Percentiles rank a stretch among this genome's conserved stretches.
Evolutionary conservation across 83 land plant genomes (phyloP).

Genomic region (Picea mariana): DNA sequence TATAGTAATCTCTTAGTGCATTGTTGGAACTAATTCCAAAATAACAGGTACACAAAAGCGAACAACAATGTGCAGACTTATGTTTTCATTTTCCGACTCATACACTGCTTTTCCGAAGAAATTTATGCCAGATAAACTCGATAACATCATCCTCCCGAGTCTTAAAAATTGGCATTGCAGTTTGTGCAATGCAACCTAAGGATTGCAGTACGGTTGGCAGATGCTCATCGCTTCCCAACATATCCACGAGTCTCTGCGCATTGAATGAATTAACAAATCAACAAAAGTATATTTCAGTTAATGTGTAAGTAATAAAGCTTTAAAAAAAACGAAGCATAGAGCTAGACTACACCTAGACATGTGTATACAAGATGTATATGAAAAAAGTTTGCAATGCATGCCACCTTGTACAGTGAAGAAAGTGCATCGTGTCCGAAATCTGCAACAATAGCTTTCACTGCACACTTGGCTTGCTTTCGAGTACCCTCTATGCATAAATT

Average conservation of each 20-base stretch:
- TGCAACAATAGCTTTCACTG: constrained; percentile 40
- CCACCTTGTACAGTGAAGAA: constrained; percentile 26
- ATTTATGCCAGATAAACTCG: constrained; percentile 20
- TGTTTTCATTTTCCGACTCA: background rate
- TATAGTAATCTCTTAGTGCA: background rate
- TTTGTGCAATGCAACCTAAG: constrained; percentile 31
- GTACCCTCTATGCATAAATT: constrained; percentile 42
- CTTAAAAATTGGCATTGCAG: constrained; percentile 29
- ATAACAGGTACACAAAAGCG: background rate
- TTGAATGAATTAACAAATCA: background rate
- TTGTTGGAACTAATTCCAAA: background rate
- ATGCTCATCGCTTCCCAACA: constrained; percentile 6
- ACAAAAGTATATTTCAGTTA: background rate
- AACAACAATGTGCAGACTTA: background rate
- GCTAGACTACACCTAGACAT: background rate
- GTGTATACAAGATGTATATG: background rate
- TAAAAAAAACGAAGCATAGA: background rate
- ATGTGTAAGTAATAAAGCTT: background rate
- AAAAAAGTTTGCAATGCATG: background rate
- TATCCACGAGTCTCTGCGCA: constrained; percentile 20
- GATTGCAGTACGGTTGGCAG: constrained; percentile 32
- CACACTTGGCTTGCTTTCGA: constrained; percentile 54
- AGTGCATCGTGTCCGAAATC: constrained; percentile 34
- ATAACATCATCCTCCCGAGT: constrained; percentile 30
- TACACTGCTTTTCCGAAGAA: constrained; percentile 22